These are phyloP conservation scores for Carex littledalei DNA, from an alignment of 176 grass and related monocot genomes.

Conservation along the genomic window DNA sequence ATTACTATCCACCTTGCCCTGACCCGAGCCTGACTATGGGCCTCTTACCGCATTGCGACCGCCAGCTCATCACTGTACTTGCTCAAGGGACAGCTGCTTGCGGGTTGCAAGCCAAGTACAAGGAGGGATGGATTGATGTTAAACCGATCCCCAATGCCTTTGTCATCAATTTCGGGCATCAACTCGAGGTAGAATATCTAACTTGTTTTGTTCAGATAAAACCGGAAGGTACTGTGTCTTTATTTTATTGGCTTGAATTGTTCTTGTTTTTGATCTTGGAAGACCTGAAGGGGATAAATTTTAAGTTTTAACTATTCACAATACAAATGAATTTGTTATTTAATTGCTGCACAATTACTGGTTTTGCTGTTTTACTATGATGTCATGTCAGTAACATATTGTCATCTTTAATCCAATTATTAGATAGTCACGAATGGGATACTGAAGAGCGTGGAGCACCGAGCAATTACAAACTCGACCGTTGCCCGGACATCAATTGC, in stretches of 20 bases:
- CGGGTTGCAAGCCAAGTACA: conserved; percentile 27
- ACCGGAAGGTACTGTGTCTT: not conserved
- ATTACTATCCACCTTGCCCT: conserved; percentile 24
- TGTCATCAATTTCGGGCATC: conserved; percentile 35
- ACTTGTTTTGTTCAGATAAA: not conserved
- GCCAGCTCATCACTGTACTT: conserved; percentile 29
- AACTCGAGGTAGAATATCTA: conserved; percentile 20
- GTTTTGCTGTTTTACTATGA: not conserved
- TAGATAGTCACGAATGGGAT: conserved; percentile 34
- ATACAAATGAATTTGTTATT: not conserved
- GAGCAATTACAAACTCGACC: conserved; percentile 24
- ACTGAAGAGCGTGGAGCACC: conserved; percentile 37
- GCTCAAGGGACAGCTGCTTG: conserved; percentile 16
- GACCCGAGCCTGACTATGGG: conserved; percentile 40
- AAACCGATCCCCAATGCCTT: conserved; percentile 20
- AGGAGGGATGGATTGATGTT: conserved; percentile 20
- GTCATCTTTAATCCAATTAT: not conserved
- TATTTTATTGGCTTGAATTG: not conserved
- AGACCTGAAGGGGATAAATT: too few species aligned
- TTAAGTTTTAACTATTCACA: not conserved
- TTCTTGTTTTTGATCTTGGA: too few species aligned
- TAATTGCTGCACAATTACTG: not conserved
- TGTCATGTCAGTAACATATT: not conserved
- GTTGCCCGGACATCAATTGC: conserved; percentile 19
- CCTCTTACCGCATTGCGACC: conserved; percentile 32